Percentiles rank a stretch among this genome's conserved stretches.
phyloP scores from a whole-genome alignment of 2,329 filamentous ascomycete species.

The Akanthomyces muscarius region DNA sequence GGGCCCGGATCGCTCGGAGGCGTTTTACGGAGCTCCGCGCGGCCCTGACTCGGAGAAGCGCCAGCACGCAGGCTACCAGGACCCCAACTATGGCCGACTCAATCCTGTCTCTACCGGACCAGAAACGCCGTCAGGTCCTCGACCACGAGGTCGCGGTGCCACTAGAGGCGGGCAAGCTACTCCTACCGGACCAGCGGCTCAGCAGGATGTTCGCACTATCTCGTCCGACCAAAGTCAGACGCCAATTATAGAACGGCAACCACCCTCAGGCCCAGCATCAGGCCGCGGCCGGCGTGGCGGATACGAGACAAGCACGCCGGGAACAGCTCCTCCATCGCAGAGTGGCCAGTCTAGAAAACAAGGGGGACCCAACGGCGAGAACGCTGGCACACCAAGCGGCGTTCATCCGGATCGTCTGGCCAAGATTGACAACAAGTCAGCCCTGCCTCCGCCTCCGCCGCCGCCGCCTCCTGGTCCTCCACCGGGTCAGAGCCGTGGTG shows the following conservation, averaged over 20 bases:
- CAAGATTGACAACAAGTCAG: slow-evolving; percentile 34
- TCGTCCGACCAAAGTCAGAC: slow-evolving; percentile 38
- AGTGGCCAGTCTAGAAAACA: slow-evolving; percentile 38
- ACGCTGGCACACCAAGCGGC: slow-evolving; percentile 27
- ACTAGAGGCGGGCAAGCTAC: slow-evolving; percentile 34
- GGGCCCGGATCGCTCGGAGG: slow-evolving; percentile 33
- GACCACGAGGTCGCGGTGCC: slow-evolving; percentile 45
- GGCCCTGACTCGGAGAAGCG: slow-evolving; percentile 49
- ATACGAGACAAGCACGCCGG: slow-evolving; percentile 36
- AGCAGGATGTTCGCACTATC: slow-evolving; percentile 41
- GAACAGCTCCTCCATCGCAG: slow-evolving; percentile 31
- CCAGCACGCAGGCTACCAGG: slow-evolving; percentile 42
- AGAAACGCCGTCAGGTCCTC: slow-evolving; percentile 53
- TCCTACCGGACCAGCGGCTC: slow-evolving; percentile 34
- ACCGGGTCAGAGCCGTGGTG: slow-evolving; percentile 24
- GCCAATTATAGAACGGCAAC: slow-evolving; percentile 47
- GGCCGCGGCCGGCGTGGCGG: slow-evolving; percentile 44
- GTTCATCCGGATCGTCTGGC: slow-evolving; percentile 50
- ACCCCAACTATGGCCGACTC: slow-evolving; percentile 60
- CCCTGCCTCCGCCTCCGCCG: slow-evolving; percentile 25
- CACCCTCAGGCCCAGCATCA: slow-evolving; percentile 51
- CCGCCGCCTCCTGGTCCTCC: slow-evolving; percentile 33
- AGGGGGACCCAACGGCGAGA: slow-evolving; percentile 28
- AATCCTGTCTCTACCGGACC: slow-evolving; percentile 47
- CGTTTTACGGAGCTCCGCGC: slow-evolving; percentile 35